A percentile compares a stretch with the other conserved stretches of the same genome.
These are phyloP conservation scores for Leccinum sublutescens DNA, from an alignment of 768 basidiomycete genomes.

Conservation along the genomic window DNA sequence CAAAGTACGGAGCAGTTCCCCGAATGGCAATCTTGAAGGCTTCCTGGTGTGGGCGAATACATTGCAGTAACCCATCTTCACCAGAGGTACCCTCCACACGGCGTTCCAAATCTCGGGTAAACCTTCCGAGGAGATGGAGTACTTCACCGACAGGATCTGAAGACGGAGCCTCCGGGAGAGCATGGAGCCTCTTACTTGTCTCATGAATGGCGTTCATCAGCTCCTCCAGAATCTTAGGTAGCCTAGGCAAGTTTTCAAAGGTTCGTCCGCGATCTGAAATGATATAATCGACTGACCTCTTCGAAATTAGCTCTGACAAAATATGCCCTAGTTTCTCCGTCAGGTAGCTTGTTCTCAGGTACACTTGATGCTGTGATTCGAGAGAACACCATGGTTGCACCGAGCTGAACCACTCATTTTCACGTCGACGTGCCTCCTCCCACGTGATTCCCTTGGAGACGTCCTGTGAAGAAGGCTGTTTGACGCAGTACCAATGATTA, in stretches of 20 bases:
- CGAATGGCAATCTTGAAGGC: slow-evolving; percentile 49
- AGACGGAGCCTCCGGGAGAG: slow-evolving; percentile 53
- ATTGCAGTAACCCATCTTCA: slow-evolving; percentile 52
- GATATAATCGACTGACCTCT: slow-evolving; percentile 42
- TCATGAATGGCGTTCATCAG: slow-evolving; percentile 43
- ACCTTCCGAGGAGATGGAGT: slow-evolving; percentile 44
- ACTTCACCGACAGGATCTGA: slow-evolving; percentile 58
- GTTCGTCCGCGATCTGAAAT: neutral
- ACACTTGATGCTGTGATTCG: slow-evolving; percentile 47
- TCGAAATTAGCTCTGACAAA: slow-evolving; percentile 60
- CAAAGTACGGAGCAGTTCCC: slow-evolving; percentile 55
- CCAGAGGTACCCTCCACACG: slow-evolving; percentile 55
- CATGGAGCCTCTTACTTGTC: slow-evolving; percentile 33
- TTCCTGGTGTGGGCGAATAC: slow-evolving; percentile 48
- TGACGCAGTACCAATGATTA: slow-evolving; percentile 40
- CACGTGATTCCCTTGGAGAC: slow-evolving; percentile 40
- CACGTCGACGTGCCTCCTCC: slow-evolving; percentile 56
- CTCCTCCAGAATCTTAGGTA: slow-evolving; percentile 63
- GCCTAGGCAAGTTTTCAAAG: slow-evolving; percentile 35
- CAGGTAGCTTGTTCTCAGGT: slow-evolving; percentile 55
- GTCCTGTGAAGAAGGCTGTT: slow-evolving; percentile 36
- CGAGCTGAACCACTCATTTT: slow-evolving; percentile 56
- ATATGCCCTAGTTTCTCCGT: slow-evolving; percentile 59
- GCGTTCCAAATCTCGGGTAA: slow-evolving; percentile 43
- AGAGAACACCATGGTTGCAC: slow-evolving; percentile 55